Conservation (phyloP, 306 rosid species). For the Dryas drummondii region DNA sequence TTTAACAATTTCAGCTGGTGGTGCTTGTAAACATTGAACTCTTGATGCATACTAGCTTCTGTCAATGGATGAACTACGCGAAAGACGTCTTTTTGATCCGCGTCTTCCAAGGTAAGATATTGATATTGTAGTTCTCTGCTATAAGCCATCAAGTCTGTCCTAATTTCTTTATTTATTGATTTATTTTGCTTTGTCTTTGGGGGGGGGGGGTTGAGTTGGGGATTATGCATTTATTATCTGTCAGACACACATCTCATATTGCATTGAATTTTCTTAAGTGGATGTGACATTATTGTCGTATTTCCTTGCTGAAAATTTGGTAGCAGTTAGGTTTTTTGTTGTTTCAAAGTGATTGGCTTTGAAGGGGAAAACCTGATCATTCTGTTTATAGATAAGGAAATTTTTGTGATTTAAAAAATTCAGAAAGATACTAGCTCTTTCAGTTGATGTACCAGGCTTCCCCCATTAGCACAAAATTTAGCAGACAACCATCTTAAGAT, state of each 20-base stretch:
- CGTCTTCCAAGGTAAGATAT: constrained; percentile 72
- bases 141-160: neutral
- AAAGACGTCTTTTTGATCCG: constrained; percentile 78
- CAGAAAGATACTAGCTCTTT: neutral
- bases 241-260: neutral
- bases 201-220: neutral
- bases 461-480: neutral
- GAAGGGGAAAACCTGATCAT: neutral
- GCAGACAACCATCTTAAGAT: neutral
- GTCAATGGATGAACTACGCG: constrained; percentile 79
- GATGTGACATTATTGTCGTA: neutral
- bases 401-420: neutral
- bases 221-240: neutral
- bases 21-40: constrained; percentile 10
- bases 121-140: neutral
- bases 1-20: neutral
- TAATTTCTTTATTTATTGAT: neutral
- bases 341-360: neutral
- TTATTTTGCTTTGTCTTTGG: neutral
- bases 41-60: constrained; percentile 54
- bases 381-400: neutral
- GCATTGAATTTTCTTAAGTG: neutral
- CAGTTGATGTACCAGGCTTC: neutral
- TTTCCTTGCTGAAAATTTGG: neutral
- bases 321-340: neutral